Evolutionary conservation across 805 yeast species (phyloP), one percentile per base, ranked within the genome.

Genomic region (Ogataea chonburiensis): DNA sequence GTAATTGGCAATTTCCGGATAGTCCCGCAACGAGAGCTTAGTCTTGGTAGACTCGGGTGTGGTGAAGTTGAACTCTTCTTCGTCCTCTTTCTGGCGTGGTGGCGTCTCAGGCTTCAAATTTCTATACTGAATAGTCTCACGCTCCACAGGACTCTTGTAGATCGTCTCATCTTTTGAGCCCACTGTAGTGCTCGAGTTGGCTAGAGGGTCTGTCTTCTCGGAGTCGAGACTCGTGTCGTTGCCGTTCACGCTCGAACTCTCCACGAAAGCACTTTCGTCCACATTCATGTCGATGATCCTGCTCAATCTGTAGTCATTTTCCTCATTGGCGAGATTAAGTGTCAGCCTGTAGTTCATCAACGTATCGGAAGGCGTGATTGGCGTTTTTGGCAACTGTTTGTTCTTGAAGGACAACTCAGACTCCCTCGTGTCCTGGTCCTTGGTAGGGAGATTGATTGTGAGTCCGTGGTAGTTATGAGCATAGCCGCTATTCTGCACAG

Each of bases 261-360:
- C 33, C 4, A 13, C 25, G 27, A 30, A 24, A 11, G 33, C 30
- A 14, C 19, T 19, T 17, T 29, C 31, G 17, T 40, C 43, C 18
- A 33, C 37, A 28, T 45, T 27, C 40, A 45, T 28, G 17, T 49
- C 49, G 10, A 50, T 37, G n/a, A 45, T 42, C 22, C 38, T 42
- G 17, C 51, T 47, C 32, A 50, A 31, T 31, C 53, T 39, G 31
- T 34, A 12, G 19, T 47, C 50, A 9, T 43, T 46, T 7, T 47
- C 55, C 16, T 52, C 54, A 31, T 38, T 42, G 1, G 53, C 52
- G 29, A 52, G 20, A 24, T 45, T 40, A 28, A 55, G 23, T 2
- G 58, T 50, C 26, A 55, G 24, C 30, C 60, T 41, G 36, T 55
- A 55, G 24, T 55, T 55, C 49, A 49, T 42, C 26, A 55, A 32